Evolutionary conservation across 1,284 basidiomycete genomes (phyloP).

Genomic region (Afroboletus lepidellus): DNA sequence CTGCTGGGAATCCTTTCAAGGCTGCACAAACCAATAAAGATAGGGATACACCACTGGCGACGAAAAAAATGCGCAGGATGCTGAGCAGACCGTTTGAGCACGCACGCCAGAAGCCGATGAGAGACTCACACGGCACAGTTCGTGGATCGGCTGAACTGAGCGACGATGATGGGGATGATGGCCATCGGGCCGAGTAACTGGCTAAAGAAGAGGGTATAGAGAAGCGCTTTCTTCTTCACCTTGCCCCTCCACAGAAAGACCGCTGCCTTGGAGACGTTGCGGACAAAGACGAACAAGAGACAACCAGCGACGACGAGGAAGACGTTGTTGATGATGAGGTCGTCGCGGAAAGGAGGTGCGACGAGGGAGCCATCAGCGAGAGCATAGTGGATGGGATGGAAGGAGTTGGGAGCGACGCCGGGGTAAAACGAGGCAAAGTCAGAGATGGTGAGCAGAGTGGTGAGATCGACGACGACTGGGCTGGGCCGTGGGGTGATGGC

Average conservation of each 20-base stretch:
- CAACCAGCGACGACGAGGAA: constrained; percentile 49
- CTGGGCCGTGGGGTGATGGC: constrained; percentile 21
- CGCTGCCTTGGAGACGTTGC: constrained; percentile 52
- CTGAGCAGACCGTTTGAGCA: constrained; percentile 26
- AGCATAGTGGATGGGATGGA: constrained; percentile 48
- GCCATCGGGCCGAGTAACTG: constrained; percentile 53
- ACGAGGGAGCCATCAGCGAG: constrained; percentile 60
- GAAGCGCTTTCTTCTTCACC: constrained; percentile 62
- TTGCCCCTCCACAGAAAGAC: constrained; percentile 53
- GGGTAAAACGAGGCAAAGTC: constrained; percentile 48
- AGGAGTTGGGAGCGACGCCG: constrained; percentile 41
- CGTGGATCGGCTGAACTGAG: constrained; percentile 44
- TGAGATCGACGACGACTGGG: constrained; percentile 48
- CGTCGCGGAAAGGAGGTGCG: constrained; percentile 44
- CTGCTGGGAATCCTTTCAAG: not conserved
- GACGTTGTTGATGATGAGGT: constrained; percentile 43
- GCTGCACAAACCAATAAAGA: constrained; percentile 44
- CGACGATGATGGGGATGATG: constrained; percentile 43
- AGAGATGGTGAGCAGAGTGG: constrained; percentile 49
- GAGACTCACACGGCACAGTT: constrained; percentile 39
- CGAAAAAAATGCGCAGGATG: constrained; percentile 38
- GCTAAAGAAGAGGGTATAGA: constrained; percentile 53
- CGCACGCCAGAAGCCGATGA: not conserved
- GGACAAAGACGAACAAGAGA: constrained; percentile 51
- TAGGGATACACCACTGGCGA: constrained; percentile 42